phyloP scores from a whole-genome alignment of 495 filamentous ascomycete genomes.

The Platismatia glauca region DNA sequence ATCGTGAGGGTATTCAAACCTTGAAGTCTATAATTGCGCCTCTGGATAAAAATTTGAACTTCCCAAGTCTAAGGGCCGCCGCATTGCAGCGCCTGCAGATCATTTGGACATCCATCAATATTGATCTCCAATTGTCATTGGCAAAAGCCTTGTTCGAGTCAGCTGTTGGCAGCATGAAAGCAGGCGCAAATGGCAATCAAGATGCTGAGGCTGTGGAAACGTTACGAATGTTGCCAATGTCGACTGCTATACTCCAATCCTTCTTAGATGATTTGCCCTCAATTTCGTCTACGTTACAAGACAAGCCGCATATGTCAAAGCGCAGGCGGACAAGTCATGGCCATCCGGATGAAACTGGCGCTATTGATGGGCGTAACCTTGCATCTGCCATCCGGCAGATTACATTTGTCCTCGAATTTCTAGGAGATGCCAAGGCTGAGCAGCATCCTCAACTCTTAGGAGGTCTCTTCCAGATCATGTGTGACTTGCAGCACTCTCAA shows the following conservation, averaged over 20 bases:
- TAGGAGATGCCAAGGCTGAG: slow-evolving; percentile 66
- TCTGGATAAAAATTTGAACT: slow-evolving; percentile 31
- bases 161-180: slow-evolving; percentile 28
- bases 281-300: slow-evolving; percentile 50
- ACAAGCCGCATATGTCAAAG: slow-evolving; percentile 59
- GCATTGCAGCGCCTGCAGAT: slow-evolving; percentile 55
- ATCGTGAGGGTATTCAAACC: slow-evolving; percentile 54
- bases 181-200: slow-evolving; percentile 26
- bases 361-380: slow-evolving; percentile 45
- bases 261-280: slow-evolving; percentile 63
- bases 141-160: slow-evolving; percentile 54
- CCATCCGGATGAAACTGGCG: slow-evolving; percentile 41
- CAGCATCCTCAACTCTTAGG: slow-evolving; percentile 63
- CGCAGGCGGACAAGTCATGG: slow-evolving; percentile 64
- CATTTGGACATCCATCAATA: slow-evolving; percentile 63
- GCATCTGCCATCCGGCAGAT: slow-evolving; percentile 57
- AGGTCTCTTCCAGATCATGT: slow-evolving; percentile 69
- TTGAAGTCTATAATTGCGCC: slow-evolving; percentile 47
- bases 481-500: slow-evolving; percentile 75
- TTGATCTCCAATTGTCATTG: slow-evolving; percentile 48
- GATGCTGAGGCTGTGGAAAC: slow-evolving; percentile 54
- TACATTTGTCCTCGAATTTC: slow-evolving; percentile 79
- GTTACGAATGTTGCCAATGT: slow-evolving; percentile 56
- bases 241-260: slow-evolving; percentile 57
- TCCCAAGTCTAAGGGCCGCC: slow-evolving; percentile 47